Percentiles rank a stretch among this genome's conserved stretches.
These are phyloP conservation scores for Phaeosphaeria sp. DNA, from an alignment of 2,329 filamentous ascomycete genomes.

Conservation along the genomic window DNA sequence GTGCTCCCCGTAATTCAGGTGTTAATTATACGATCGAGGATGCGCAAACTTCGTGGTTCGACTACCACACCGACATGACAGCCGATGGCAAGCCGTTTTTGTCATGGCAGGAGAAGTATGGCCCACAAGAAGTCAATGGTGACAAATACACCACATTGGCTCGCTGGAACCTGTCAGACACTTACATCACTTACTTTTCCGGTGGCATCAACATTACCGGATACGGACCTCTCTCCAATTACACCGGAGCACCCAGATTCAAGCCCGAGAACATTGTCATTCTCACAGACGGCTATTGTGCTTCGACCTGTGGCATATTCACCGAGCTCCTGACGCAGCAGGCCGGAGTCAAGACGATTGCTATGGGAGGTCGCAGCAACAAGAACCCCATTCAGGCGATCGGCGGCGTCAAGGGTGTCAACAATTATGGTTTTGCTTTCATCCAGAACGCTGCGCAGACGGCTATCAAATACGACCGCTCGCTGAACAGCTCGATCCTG, in stretches of 20 bases:
- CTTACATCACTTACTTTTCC: slow-evolving; percentile 33
- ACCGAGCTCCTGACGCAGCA: slow-evolving; percentile 62
- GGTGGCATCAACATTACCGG: slow-evolving; percentile 48
- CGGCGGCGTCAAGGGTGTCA: slow-evolving; percentile 61
- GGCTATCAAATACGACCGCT: slow-evolving; percentile 29
- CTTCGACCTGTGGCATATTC: slow-evolving; percentile 65
- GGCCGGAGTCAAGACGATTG: slow-evolving; percentile 61
- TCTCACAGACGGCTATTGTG: slow-evolving; percentile 66
- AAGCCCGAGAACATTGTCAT: slow-evolving; percentile 59
- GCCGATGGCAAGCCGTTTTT: slow-evolving; percentile 59
- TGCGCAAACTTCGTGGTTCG: slow-evolving; percentile 52
- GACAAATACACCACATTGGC: slow-evolving; percentile 45
- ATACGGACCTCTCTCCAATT: slow-evolving; percentile 49
- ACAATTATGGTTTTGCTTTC: slow-evolving; percentile 44
- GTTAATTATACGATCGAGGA: slow-evolving; percentile 47
- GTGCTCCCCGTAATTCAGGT: slow-evolving; percentile 38
- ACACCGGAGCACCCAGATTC: slow-evolving; percentile 58
- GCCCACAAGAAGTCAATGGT: slow-evolving; percentile 38
- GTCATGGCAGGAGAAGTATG: slow-evolving; percentile 54
- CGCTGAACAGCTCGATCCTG: slow-evolving; percentile 36
- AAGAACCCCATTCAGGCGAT: slow-evolving; percentile 61
- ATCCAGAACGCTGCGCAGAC: slow-evolving; percentile 36
- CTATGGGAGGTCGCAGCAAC: slow-evolving; percentile 58
- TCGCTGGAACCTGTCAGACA: slow-evolving; percentile 48
- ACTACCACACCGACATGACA: slow-evolving; percentile 56